Evolutionary conservation across 352 stramenopile genomes (phyloP), one percentile per base, ranked within the genome.

Genomic region (Pythium guiyangense): DNA sequence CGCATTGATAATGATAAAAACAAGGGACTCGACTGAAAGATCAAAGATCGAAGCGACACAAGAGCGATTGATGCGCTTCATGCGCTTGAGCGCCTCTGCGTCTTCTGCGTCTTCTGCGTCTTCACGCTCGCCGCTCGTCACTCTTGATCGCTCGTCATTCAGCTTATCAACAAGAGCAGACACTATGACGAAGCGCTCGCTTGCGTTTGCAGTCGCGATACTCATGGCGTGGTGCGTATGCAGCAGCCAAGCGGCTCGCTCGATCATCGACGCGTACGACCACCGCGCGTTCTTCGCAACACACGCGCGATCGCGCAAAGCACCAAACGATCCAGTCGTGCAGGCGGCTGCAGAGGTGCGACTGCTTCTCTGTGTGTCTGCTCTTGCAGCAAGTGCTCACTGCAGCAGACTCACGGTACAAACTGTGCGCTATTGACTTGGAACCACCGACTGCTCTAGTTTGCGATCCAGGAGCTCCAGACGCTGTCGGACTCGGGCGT

Each of bases 401-500:
- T 45, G 2, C 17, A 8, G 39, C 39, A 22, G 22, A 22, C 22
- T 22, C 22, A 22, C 22, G 22, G 1, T 22, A 22, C 22, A 22
- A 22, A 22, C 22, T 22, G 22, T 22, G 22, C 22, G 22, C 22
- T 22, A 22, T 22, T 22, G 22, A 22, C 22, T 22, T 22, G 22
- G 22, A 22, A 22, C 22, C 22, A 22, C 22, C 22, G 22, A 22
- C 22, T 22, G 22, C 22, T 29, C 3, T 52, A 91, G 78, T 89
- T 89, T 71, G 78, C 81, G 34, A 62, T 91, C 31, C 40, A 70
- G 4, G 72, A 89, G 54, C 67, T 91, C 44, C 57, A 70, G 48
- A 65, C 29, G 25, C 66, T 92, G 17, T 90, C 82, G 20, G 82
- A 90, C 53, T 90, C 79, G 15, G 79, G 82, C 0, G 77, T 92